These are phyloP conservation scores for Telopea speciosissima DNA, from an alignment of 177 flowering plant species.

Conservation along the genomic window DNA sequence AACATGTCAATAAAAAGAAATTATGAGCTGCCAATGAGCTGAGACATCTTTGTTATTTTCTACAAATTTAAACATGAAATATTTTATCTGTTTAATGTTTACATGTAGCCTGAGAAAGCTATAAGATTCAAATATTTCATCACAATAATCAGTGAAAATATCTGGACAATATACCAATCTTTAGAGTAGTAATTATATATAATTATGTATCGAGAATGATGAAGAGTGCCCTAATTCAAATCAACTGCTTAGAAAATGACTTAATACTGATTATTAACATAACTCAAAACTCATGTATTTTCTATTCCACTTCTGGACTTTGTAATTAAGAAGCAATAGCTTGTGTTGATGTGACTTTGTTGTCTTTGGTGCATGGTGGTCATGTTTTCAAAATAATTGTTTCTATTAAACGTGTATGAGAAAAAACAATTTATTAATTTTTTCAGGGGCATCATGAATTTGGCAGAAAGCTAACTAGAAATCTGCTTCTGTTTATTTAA, in stretches of 20 bases:
- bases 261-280: no score
- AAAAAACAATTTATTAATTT: no score
- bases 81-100: neutral
- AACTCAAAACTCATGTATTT: neutral
- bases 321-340: neutral
- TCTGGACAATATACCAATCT: neutral
- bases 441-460: neutral
- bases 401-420: neutral
- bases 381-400: no score
- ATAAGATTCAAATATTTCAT: neutral
- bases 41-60: no score
- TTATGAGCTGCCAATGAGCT: no score
- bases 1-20: no score
- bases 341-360: neutral
- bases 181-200: neutral
- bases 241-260: neutral
- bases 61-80: neutral
- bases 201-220: neutral
- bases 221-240: neutral
- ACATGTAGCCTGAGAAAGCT: neutral
- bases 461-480: neutral
- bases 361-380: neutral
- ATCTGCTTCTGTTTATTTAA: constrained; percentile 4
- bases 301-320: neutral
- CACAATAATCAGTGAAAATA: neutral